Conservation (phyloP, 345 rosid genomes). For the Lepidium africanum region DNA sequence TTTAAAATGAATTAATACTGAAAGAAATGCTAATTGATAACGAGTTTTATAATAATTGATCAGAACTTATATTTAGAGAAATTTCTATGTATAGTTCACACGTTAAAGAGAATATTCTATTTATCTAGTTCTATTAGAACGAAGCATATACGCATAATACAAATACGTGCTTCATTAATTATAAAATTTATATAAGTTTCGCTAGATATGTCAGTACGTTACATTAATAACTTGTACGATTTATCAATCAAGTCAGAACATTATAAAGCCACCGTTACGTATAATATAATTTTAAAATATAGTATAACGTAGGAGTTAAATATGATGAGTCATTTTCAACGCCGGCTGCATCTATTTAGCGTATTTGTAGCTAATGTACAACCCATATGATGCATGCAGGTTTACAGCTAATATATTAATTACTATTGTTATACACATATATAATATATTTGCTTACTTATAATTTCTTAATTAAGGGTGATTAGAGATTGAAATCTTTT, state of each 20-base stretch:
- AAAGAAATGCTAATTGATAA: not conserved
- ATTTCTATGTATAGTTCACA: not conserved
- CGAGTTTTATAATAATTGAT: not conserved
- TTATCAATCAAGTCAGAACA: not conserved
- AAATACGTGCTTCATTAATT: not conserved
- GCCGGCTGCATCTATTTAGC: not conserved
- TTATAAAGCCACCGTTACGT: not conserved
- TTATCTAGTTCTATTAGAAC: too few relatives aligned
- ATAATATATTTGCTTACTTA: not conserved
- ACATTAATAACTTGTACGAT: not conserved
- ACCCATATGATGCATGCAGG: slow-evolving; percentile 6
- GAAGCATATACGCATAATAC: slow-evolving; percentile 11
- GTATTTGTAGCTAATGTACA: not conserved
- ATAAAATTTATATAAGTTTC: not conserved
- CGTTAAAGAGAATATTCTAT: not conserved
- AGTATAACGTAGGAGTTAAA: not conserved
- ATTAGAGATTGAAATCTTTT: not conserved
- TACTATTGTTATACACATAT: not conserved
- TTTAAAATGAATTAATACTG: not conserved
- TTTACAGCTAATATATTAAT: not conserved
- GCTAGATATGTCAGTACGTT: not conserved
- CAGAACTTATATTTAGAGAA: not conserved
- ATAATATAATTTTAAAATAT: not conserved
- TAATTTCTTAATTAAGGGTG: not conserved
- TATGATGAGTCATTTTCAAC: slow-evolving; percentile 3